Conservation (phyloP, 2,329 filamentous ascomycete species). For the Colletotrichum spinosum region DNA sequence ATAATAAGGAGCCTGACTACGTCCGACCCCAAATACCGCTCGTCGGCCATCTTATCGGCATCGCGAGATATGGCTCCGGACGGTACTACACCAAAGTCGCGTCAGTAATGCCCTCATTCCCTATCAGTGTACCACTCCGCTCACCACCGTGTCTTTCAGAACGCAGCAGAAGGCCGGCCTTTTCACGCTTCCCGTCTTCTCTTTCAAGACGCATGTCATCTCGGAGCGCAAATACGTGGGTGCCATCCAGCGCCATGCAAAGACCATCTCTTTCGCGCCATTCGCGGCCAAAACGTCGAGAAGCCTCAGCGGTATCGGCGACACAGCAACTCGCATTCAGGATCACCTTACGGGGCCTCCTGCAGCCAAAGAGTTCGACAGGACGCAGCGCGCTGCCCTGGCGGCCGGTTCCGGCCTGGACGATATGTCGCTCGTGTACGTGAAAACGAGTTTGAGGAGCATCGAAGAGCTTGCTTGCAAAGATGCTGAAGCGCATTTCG, state of each 20-base stretch:
- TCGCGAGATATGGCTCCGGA: constrained; percentile 9
- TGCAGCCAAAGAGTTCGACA: no score
- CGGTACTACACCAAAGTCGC: constrained; percentile 11
- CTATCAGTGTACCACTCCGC: fast-evolving
- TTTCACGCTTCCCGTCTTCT: no score
- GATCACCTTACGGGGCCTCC: no score
- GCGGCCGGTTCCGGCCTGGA: no score
- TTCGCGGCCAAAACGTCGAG: no score
- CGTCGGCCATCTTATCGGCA: constrained; percentile 22
- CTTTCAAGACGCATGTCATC: no score
- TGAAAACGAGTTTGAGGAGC: not conserved
- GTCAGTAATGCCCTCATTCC: not conserved
- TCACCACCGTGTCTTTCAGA: not conserved
- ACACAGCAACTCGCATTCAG: no score
- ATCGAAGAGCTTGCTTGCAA: not conserved
- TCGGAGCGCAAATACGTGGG: no score
- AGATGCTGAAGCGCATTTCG: not conserved
- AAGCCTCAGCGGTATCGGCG: no score
- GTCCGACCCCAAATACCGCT: constrained; percentile 23
- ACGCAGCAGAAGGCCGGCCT: not conserved
- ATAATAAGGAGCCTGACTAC: constrained; percentile 4
- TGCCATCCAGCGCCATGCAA: no score
- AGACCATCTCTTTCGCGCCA: no score
- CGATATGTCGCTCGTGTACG: not conserved
- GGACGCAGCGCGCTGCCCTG: no score